Evolutionary conservation across 2,329 filamentous ascomycete genomes (phyloP).

Genomic region (Lasiodiplodia citricola): DNA sequence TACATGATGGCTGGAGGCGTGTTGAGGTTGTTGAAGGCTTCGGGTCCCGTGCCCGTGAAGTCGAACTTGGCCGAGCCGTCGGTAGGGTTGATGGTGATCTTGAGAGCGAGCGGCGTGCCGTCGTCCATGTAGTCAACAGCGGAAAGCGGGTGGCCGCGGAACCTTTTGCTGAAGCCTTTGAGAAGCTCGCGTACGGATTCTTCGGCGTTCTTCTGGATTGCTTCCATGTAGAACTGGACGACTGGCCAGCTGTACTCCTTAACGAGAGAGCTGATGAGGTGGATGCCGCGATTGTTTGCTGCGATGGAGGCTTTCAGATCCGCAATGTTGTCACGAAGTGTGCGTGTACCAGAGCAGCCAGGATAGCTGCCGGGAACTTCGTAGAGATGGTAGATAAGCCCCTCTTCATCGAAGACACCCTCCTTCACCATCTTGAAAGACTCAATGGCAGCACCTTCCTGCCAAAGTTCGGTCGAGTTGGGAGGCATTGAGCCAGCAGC

Average conservation of each 20-base stretch:
- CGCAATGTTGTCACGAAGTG: constrained; percentile 43
- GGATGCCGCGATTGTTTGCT: constrained; percentile 41
- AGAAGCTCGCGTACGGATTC: constrained; percentile 42
- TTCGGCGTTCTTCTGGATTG: constrained; percentile 45
- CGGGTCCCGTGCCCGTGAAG: constrained; percentile 29
- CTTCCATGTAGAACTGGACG: constrained; percentile 50
- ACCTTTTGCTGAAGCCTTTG: constrained; percentile 20
- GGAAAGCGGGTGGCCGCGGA: constrained; percentile 14
- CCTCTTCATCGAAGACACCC: constrained; percentile 45
- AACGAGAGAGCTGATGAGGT: constrained; percentile 45
- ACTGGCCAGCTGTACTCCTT: constrained; percentile 41
- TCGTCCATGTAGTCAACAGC: constrained; percentile 30
- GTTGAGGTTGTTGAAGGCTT: constrained; percentile 31
- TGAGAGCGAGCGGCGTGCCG: constrained; percentile 29
- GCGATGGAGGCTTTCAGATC: constrained; percentile 44
- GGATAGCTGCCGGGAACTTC: constrained; percentile 38
- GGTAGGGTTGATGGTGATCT: constrained; percentile 25
- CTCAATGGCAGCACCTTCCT: constrained; percentile 56
- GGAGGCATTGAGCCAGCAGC: constrained; percentile 40
- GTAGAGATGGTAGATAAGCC: constrained; percentile 37
- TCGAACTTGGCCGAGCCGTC: constrained; percentile 30
- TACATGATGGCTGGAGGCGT: constrained; percentile 52
- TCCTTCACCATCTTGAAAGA: constrained; percentile 46
- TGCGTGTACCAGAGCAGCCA: constrained; percentile 40
- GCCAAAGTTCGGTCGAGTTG: constrained; percentile 53